Conservation (phyloP, 2,329 filamentous ascomycete species). For the Ophiostoma triangulosporum region DNA sequence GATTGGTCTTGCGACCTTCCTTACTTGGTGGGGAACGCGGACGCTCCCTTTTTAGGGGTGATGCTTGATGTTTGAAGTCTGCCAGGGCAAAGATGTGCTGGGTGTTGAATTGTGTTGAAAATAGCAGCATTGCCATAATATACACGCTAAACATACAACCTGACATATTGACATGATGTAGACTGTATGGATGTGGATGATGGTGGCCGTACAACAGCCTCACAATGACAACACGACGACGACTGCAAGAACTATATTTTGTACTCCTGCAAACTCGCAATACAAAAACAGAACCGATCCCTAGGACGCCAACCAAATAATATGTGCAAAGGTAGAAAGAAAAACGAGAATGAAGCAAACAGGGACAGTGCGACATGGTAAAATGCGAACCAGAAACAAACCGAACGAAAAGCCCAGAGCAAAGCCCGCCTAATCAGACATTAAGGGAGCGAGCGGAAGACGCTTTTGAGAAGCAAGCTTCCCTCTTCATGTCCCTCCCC, state of each 20-base stretch:
- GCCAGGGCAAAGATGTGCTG: slow-evolving; percentile 24
- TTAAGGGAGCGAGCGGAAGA: neutral
- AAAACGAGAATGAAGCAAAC: neutral
- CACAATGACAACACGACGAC: neutral
- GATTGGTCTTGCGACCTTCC: slow-evolving; percentile 76
- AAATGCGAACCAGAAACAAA: neutral
- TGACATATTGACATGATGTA: too few relatives aligned
- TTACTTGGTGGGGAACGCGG: slow-evolving; percentile 95
- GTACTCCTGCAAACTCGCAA: slow-evolving; percentile 7
- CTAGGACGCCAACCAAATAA: slow-evolving; percentile 8
- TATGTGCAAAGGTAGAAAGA: neutral
- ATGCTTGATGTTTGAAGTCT: neutral
- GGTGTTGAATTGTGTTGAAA: neutral
- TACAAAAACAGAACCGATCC: slow-evolving; percentile 1
- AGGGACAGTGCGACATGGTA: neutral
- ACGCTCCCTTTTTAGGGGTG: slow-evolving; percentile 68
- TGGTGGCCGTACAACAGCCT: too few relatives aligned
- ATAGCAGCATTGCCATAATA: neutral
- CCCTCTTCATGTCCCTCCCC: too few relatives aligned
- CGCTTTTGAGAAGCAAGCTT: neutral
- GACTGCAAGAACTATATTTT: neutral
- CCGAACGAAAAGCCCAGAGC: neutral
- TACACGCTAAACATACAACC: too few relatives aligned
- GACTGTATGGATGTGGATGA: too few relatives aligned
- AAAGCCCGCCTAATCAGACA: slow-evolving; percentile 6